Evolutionary conservation across 495 filamentous ascomycete species (phyloP).

Genomic region (Aspergillus sclerotioniger): DNA sequence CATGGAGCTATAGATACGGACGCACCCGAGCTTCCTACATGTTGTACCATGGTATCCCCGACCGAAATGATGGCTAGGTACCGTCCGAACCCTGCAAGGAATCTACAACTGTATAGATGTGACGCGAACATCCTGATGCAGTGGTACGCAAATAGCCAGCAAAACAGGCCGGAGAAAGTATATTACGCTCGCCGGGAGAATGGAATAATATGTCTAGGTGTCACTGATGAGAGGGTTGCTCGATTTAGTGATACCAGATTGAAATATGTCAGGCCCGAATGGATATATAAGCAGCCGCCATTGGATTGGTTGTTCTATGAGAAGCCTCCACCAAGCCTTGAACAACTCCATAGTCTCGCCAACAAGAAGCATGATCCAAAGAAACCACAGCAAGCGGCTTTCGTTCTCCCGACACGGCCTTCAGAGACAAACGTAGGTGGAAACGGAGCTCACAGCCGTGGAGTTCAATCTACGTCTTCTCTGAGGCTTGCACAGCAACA

Average conservation of each 20-base stretch:
- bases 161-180: not conserved
- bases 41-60: not conserved
- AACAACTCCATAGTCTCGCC: not conserved
- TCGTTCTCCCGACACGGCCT: not conserved
- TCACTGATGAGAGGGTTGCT: slow-evolving; percentile 14
- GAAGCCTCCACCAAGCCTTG: not conserved
- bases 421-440: not conserved
- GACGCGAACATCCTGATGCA: not conserved
- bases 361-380: not conserved
- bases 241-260: slow-evolving; percentile 5
- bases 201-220: slow-evolving; percentile 18
- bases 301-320: not conserved
- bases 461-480: not conserved
- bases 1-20: not conserved
- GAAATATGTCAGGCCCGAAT: not conserved
- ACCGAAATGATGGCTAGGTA: not conserved
- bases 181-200: not conserved
- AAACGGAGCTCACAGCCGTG: not conserved
- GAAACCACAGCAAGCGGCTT: not conserved
- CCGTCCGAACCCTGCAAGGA: not conserved
- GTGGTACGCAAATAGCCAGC: not conserved
- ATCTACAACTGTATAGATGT: not conserved
- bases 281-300: not conserved
- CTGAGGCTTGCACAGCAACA: not conserved
- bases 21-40: not conserved